These are phyloP conservation scores for Isochrysis galbana DNA, from an alignment of 78 protist genomes.

Conservation along the genomic window DNA sequence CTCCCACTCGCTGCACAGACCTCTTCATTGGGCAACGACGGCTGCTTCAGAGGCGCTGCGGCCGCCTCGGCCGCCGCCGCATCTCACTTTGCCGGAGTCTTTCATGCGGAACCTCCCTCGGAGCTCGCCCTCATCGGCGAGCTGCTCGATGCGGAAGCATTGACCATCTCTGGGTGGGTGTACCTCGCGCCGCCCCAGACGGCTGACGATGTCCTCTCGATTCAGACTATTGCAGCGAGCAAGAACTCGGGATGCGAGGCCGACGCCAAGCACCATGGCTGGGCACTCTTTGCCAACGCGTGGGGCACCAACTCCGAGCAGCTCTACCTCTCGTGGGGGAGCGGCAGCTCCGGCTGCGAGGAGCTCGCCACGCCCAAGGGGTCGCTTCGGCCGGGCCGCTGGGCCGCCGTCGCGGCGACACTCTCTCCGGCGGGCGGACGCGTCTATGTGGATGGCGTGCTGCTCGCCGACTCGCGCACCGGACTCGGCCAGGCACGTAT, in stretches of 20 bases:
- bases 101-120: too few species aligned
- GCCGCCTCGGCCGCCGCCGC: too few species aligned
- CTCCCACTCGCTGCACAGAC: too few species aligned
- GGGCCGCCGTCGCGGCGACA: not conserved
- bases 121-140: too few species aligned
- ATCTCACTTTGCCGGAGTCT: too few species aligned
- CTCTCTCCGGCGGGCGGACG: not conserved
- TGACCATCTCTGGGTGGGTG: not conserved
- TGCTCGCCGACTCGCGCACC: not conserved
- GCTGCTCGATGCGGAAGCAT: not conserved
- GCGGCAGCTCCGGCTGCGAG: not conserved
- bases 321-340: not conserved
- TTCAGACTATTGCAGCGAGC: not conserved
- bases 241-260: not conserved
- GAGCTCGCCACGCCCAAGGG: not conserved
- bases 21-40: too few species aligned
- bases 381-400: not conserved
- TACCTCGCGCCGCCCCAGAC: too few species aligned
- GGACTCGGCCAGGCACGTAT: not conserved
- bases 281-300: not conserved
- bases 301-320: not conserved
- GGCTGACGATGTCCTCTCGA: not conserved
- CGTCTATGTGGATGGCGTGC: not conserved
- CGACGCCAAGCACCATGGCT: not conserved
- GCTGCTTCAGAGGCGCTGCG: too few species aligned